Evolutionary conservation across 225 moss, liverwort and hornwort species (phyloP), one percentile per base, ranked within the genome.

Genomic region (Asterella californica): DNA sequence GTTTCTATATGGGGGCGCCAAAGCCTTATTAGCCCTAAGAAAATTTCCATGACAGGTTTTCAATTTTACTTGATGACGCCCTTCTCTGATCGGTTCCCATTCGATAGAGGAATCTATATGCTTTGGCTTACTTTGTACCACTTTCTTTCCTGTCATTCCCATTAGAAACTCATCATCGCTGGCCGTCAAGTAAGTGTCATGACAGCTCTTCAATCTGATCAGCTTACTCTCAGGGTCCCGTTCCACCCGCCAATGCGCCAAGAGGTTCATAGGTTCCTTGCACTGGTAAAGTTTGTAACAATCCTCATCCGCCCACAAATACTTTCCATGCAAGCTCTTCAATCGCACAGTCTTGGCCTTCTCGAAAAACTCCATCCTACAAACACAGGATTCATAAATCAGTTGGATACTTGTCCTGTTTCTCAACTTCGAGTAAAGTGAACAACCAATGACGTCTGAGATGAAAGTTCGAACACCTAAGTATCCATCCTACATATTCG

Each of bases 221-320:
- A 79, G 55, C 53, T 87, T 88, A 75, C 86, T 81, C 34, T 70
- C 89, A 0, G 91, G 88, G 9, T 86, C 84, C 10, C 74, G 76
- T 83, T 97, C 96, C 21, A 99, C 91, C 25, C 84, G 87, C 97
- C 94, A 99, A 61, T 91, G 81, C 4, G 89, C 89, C 17, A 79
- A 81, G 4, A 84, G 84, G 1, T 92, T 84, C 42, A 71, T 83
- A 62, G 83, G 83, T 54, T 91, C 90, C 63, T 80, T 84, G 30
- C 82, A 86, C 84, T 99, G 97, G 70, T 85, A 86, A 1, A 90
- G 87, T 72, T 88, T 85, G 66, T 91, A 86, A 34, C 87, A 88
- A 78, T 97, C 94, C 11, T 93, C 92, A 52, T 89, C 88, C 0
- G 97, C 97, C 91, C 94, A 93, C 17, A 97, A 81, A 63, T 86